These are phyloP conservation scores for Epichloe coenophiala DNA, from an alignment of 2,329 filamentous ascomycete genomes.

Conservation along the genomic window DNA sequence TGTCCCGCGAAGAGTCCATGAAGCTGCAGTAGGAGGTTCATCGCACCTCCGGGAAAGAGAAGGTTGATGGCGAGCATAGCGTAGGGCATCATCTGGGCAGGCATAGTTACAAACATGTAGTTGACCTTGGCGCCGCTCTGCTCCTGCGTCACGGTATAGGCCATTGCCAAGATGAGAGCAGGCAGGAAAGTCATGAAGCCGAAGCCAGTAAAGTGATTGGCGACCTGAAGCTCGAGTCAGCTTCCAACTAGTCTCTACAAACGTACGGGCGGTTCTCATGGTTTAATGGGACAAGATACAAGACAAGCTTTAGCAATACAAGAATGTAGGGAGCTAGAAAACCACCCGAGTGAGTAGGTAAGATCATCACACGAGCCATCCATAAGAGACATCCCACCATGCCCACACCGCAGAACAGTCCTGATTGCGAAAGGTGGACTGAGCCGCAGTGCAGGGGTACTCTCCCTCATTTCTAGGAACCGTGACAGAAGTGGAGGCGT, in stretches of 20 bases:
- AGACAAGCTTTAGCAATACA: background rate
- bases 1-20: slow-evolving; percentile 82
- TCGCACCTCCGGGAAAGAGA: slow-evolving; percentile 45
- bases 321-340: slow-evolving; percentile 50
- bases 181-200: slow-evolving; percentile 33
- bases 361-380: slow-evolving; percentile 48
- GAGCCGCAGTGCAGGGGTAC: slow-evolving; percentile 50
- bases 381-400: slow-evolving; percentile 64
- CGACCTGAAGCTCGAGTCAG: slow-evolving; percentile 13
- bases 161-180: slow-evolving; percentile 65
- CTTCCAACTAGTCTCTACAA: slow-evolving; percentile 3
- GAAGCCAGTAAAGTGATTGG: slow-evolving; percentile 21
- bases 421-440: slow-evolving; percentile 56
- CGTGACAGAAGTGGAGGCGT: slow-evolving; percentile 55
- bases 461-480: slow-evolving; percentile 80
- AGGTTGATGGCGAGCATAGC: slow-evolving; percentile 66
- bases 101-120: slow-evolving; percentile 75
- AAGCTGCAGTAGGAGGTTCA: slow-evolving; percentile 46
- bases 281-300: background rate
- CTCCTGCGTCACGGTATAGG: slow-evolving; percentile 77
- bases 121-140: slow-evolving; percentile 62
- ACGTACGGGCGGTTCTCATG: background rate
- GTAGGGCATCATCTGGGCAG: slow-evolving; percentile 67
- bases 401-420: slow-evolving; percentile 52
- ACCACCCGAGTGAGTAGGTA: slow-evolving; percentile 43